Base-by-base conservation (phyloP, 345 rosid species). In the Trapa incisa region DNA sequence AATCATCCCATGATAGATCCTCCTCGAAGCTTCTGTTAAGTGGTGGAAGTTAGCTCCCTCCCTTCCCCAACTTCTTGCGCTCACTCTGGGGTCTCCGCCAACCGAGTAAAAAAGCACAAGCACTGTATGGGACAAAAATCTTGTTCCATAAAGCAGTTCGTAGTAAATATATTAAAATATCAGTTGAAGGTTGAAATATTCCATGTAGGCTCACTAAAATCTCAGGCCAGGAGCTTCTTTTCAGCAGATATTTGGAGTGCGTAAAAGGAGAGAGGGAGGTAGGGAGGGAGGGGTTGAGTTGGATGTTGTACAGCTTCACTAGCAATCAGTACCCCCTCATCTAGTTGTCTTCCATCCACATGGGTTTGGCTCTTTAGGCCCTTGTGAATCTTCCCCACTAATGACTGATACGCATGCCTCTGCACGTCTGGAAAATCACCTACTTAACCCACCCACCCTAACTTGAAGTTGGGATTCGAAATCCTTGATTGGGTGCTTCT, bases 11-110 rank as follows among this genome's bases (percentile, higher is more conserved):
- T 79, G 67, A 73, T 87, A 72, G 29, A 60, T 88, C 71, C 82
- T 90, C 66, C 43, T 70, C 86, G 80, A 64, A 85, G 88, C 79
- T 88, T 93, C 80, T 88, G 92, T 79, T 76, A 94, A 56, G 96
- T 97, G 1, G 85, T 93, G 69, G 94, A 93, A 66, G 78, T 93
- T 70, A 69, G 37, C 22, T 66, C 80, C 43, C 80, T 90, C 13
- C 47, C 69, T 37, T 63, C 78, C 32, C 9, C 68, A 66, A 2
- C 76, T 0, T 42, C 64, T 4, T 22, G 53, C 8, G 37, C 85
- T 7, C 10, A 17, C 0, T 69, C 86, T 1, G 0, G 63, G n/a
- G 6, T 16, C 61, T 65, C 52, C 39, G 70, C 61, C n/a, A 91
- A 83, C 43, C 75, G 80, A 4, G 94, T 22, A 22, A 22, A 22